Evolutionary conservation across 2,329 filamentous ascomycete species (phyloP), one percentile per base, ranked within the genome.

Genomic region (Pleurostoma richardsiae): DNA sequence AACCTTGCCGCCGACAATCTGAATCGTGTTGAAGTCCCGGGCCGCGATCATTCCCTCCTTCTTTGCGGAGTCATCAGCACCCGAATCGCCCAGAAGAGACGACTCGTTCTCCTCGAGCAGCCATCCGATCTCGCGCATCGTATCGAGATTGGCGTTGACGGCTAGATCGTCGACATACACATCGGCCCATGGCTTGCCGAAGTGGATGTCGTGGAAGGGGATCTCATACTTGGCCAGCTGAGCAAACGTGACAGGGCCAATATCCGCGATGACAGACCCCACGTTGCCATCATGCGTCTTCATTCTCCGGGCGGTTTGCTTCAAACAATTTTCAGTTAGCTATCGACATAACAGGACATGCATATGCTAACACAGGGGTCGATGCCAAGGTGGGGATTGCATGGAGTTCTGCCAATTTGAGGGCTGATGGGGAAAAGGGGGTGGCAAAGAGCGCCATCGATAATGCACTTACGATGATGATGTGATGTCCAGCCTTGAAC

Each of bases 1-100:
- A 30, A 62, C 57, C 47, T 58, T 56, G 50, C 59, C 52, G 49
- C 57, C 54, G 47, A 59, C 53, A 46, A 58, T 57, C 49, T 62
- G 59, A 41, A 61, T 58, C 7, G 54, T 57, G 50, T 62, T 63
- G 50, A 63, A 63, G 49, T 59, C 56, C 3, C 60, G 55, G 3
- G 58, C 56, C 2, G 56, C 56, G 4, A 61, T 53, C 57, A 63
- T 62, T 41, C 55, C 52, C 4, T 52, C 51, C 44, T 56, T 59
- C 46, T 56, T 55, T 4, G 51, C 48, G 11, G 53, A 49, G 42
- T 57, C 51, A 31, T 38, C 44, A 26, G 53, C 49, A 36, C 8
- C 33, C 8, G 8, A 8, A 8, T 36, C 33, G 33, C 33, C 33
- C 8, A 36, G 33, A 36, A 36, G 33, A 36, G 33, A 36, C 8